These are phyloP conservation scores for Ophiocordyceps polyrhachis-furcata DNA, from an alignment of 2,329 filamentous ascomycete genomes.

Conservation along the genomic window DNA sequence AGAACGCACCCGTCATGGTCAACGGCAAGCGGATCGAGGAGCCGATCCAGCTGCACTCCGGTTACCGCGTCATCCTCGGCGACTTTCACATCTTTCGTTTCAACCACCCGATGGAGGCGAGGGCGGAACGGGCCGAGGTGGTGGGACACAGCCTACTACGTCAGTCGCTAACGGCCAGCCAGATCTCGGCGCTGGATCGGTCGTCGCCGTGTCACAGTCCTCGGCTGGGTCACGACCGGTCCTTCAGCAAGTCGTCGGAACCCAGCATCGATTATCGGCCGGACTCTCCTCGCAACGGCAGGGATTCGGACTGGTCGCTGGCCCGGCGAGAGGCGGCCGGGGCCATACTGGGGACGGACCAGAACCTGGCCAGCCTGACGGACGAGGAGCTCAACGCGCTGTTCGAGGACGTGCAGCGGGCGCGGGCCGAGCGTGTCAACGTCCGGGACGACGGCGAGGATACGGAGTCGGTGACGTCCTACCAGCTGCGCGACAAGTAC, in stretches of 20 bases:
- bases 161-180: constrained; percentile 53
- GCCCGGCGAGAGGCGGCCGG: constrained; percentile 84
- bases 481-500: constrained; percentile 82
- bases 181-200: constrained; percentile 38
- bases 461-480: constrained; percentile 74
- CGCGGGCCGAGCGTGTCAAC: constrained; percentile 56
- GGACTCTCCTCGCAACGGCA: constrained; percentile 52
- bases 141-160: constrained; percentile 63
- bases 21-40: constrained; percentile 83
- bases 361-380: constrained; percentile 74
- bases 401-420: constrained; percentile 84
- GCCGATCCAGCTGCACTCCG: constrained; percentile 70
- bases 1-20: constrained; percentile 95
- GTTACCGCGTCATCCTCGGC: constrained; percentile 85
- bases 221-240: constrained; percentile 47
- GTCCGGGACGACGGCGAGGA: constrained; percentile 72
- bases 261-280: constrained; percentile 45
- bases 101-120: constrained; percentile 91
- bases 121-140: constrained; percentile 72
- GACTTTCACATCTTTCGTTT: constrained; percentile 99
- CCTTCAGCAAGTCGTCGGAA: constrained; percentile 70
- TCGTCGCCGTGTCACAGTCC: constrained; percentile 43
- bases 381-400: constrained; percentile 89
- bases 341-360: constrained; percentile 74
- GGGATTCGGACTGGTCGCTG: constrained; percentile 89